Evolutionary conservation across 2,329 filamentous ascomycete species (phyloP).

Genomic region (Cercospora sesami): DNA sequence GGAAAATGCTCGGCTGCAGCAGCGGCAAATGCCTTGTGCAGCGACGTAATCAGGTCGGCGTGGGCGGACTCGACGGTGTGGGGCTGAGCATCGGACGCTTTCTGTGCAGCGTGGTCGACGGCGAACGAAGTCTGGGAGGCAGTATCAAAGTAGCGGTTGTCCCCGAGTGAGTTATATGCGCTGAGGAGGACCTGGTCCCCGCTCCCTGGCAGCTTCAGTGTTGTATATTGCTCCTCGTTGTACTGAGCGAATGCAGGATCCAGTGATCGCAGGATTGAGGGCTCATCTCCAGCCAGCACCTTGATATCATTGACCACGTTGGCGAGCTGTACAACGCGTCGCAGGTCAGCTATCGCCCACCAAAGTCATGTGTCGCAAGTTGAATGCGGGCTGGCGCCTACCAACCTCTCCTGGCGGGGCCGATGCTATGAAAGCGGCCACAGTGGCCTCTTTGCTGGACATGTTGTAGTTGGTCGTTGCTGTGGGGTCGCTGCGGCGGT

Average conservation of each 20-base stretch:
- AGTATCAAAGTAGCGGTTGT: conserved; percentile 84
- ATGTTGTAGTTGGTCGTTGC: conserved; percentile 21
- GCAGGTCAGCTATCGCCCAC: conserved; percentile 28
- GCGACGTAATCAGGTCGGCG: conserved; percentile 77
- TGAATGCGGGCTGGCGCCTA: conserved; percentile 29
- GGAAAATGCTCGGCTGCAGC: conserved; percentile 90
- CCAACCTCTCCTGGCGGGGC: conserved; percentile 93
- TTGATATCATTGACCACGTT: conserved; percentile 93
- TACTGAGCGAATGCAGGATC: conserved; percentile 86
- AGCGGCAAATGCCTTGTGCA: conserved; percentile 70
- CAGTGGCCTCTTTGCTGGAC: conserved; percentile 40
- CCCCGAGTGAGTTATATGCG: conserved; percentile 77
- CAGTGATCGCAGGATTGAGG: conserved; percentile 66
- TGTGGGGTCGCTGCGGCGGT: not conserved
- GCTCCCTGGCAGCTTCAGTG: conserved; percentile 84
- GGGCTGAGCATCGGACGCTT: conserved; percentile 79
- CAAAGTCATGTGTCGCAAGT: conserved; percentile 26
- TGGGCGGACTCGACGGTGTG: conserved; percentile 75
- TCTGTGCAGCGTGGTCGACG: conserved; percentile 84
- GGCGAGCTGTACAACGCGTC: conserved; percentile 61
- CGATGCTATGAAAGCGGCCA: conserved; percentile 82
- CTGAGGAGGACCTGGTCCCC: conserved; percentile 81
- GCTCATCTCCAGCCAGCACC: conserved; percentile 70
- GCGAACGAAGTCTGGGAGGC: conserved; percentile 84
- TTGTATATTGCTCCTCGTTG: conserved; percentile 91